Base-by-base conservation (phyloP, 176 grass and related monocot species). In the Ensete glaucum region DNA sequence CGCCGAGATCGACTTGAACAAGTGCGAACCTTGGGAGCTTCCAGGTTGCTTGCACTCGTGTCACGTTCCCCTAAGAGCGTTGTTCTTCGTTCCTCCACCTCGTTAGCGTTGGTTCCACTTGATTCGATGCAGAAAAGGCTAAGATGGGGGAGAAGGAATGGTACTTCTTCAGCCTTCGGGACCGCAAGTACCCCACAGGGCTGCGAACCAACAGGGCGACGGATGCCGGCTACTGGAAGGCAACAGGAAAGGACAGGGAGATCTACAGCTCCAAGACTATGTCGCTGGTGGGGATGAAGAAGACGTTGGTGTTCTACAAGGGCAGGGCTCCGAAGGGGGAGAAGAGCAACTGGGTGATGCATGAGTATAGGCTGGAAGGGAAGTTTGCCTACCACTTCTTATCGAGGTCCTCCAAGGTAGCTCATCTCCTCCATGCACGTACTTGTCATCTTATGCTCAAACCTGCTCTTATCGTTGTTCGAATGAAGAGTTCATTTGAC, bases 271-370 rank as follows among this genome's bases (percentile, higher is more conserved):
- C 66, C 4, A 86, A 88, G 81, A 83, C 52, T 0, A 82, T 82
- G 52, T 77, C 86, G 16, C 90, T 93, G 1, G 94, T 93, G 2
- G 94, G 94, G 0, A 97, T 97, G 94, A 97, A 93, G 86, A 97
- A 98, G 88, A 96, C 92, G 24, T 89, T 96, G 62, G 92, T 96
- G 79, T 96, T 96, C 79, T 96, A 96, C 89, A 81, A 76, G 3
- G 92, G 92, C 0, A 83, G 92, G 64, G 92, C 92, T 0, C 92
- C 92, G 15, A 97, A 91, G 68, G 94, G 94, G 0, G 84, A 89
- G 64, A 98, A 98, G 86, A 98, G 90, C 13, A 80, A 79, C 53
- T 98, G 94, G 94, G 94, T 98, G 54, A 98, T 98, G 94, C 94
- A 98, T 29, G 94, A 98, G 80, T 98, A 85, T 71, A 69, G 94